Base-by-base conservation (phyloP, 495 filamentous ascomycete genomes). In the Pyrenopolyporus hunteri region DNA sequence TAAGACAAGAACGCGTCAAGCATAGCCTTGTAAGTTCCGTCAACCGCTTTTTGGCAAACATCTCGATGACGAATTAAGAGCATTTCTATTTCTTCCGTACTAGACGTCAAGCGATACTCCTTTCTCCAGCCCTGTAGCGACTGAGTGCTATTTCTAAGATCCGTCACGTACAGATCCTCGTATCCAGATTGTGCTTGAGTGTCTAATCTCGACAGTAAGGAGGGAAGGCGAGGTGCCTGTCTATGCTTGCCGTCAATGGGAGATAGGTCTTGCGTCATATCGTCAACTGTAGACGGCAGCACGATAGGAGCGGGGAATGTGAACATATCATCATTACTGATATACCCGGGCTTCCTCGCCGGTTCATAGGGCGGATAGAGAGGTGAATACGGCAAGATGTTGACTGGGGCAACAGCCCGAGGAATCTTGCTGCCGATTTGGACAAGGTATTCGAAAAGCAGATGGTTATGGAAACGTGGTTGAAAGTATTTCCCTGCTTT, bases 401-500 rank as follows among this genome's bases (percentile, higher is more conserved):
- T 2, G 13, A 46, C 14, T 47, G 29, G 17, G 10, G 11, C 13
- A 6, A 35, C 13, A 9, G 13, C 3, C 1, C 14, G 33, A 39
- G 62, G 25, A 4, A 68, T 19, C 1, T 2, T 28, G 1, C 19
- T 4, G 29, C 4, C 9, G 42, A 69, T 51, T 25, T 37, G 4
- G n/a, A 36, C 10, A 26, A 67, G 35, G 45, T 57, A 67, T 1
- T 29, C 0, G 32, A 11, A 2, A 17, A 71, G 31, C n/a, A 53
- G 19, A 16, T 14, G 20, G 54, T 82, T 82, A 6, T 70, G 56
- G 35, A 70, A 66, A 52, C 77, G 75, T 11, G 45, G 61, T 36
- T 68, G 61, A 46, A 78, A 81, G 31, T 42, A 55, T 0, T 20
- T 5, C 19, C 10, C 8, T 6, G 68, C 55, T 10, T 25, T 26